Base-by-base conservation (phyloP, 2,329 filamentous ascomycete genomes). In the Beauveria asiatica region DNA sequence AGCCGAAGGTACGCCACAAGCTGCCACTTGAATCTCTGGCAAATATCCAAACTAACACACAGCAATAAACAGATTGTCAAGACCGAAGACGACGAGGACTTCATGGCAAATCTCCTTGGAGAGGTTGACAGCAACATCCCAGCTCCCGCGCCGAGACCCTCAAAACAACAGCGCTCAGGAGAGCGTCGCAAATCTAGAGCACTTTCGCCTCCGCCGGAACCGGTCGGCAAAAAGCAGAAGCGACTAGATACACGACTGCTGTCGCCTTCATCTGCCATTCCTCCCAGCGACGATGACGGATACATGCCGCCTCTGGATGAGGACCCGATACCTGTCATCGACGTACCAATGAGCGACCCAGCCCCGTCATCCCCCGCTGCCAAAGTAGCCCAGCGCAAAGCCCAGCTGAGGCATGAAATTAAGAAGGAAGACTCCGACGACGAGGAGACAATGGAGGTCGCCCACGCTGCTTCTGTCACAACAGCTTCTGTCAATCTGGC, bases 61-160 rank as follows among this genome's bases (percentile, higher is more conserved):
- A 37, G 23, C 8, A 8, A 39, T 5, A 25, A 44, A 30, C 61
- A 92, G 90, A 83, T 84, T 48, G 78, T 85, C 63, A 90, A 88
- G 68, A 95, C 90, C 5, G 88, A 92, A 67, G 93, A 90, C 65
- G 93, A 97, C 68, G 88, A 91, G 61, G 88, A 89, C 60, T 99
- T 97, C 74, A 83, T 99, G 74, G 83, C 85, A 19, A 85, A 87
- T 68, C 81, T 99, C 2, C 83, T 99, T 1, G 91, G 86, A 62
- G 91, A 97, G 73, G 89, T 99, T 59, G 91, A 97, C 70, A 83
- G 84, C 54, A 96, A 94, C 68, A 76, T 83, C 58, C 76, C 80
- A 1, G 73, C 75, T 1, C 74, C 79, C 1, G 76, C 84, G 11
- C 79, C 86, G 30, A 81, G 82, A 59, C 73, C 80, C 33, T 78